These are phyloP conservation scores for Catunica adiposa DNA, from an alignment of 2,329 filamentous ascomycete genomes.

Conservation along the genomic window DNA sequence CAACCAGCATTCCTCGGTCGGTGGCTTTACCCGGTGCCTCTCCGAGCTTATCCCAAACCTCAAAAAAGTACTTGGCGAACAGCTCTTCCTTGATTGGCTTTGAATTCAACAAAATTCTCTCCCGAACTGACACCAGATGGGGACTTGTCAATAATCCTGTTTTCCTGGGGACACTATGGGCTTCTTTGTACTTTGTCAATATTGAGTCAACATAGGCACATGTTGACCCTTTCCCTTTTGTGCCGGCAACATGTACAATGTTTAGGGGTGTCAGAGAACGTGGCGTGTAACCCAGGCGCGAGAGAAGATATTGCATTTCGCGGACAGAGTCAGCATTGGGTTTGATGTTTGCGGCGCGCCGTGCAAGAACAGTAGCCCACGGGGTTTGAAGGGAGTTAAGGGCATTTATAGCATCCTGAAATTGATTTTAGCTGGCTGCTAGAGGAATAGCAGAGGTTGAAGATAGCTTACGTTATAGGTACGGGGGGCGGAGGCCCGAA, in stretches of 20 bases:
- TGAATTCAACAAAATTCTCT: constrained; percentile 67
- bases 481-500: neutral
- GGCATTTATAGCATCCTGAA: constrained; percentile 67
- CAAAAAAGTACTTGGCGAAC: constrained; percentile 58
- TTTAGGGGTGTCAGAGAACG: constrained; percentile 43
- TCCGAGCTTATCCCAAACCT: constrained; percentile 45
- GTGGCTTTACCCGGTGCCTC: constrained; percentile 19
- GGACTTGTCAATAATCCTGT: constrained; percentile 54
- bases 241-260: constrained; percentile 54
- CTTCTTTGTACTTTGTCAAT: constrained; percentile 33
- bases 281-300: constrained; percentile 57
- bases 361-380: constrained; percentile 61
- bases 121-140: constrained; percentile 59
- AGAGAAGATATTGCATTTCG: constrained; percentile 66
- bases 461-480: constrained; percentile 3
- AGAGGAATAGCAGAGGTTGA: neutral
- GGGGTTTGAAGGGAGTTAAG: constrained; percentile 88
- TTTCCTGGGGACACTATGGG: constrained; percentile 23
- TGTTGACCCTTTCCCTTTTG: constrained; percentile 62
- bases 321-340: constrained; percentile 54
- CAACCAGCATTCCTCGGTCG: constrained; percentile 18
- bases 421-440: neutral
- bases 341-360: constrained; percentile 54
- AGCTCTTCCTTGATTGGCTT: constrained; percentile 47
- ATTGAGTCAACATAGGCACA: constrained; percentile 52